Conservation (phyloP, 306 rosid genomes). For the Prunus persica region DNA sequence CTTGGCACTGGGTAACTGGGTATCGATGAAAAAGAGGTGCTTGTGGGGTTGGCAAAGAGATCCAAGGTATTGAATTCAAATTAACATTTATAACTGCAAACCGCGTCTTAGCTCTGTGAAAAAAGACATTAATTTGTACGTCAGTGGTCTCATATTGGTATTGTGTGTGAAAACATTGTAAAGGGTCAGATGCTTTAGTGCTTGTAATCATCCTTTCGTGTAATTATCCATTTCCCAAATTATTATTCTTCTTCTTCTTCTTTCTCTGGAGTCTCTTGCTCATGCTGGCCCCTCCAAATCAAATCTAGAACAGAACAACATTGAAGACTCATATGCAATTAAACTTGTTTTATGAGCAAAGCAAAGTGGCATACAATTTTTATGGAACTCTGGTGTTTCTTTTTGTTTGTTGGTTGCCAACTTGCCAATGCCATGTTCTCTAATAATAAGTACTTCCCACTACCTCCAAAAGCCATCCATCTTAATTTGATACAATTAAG, state of each 20-base stretch:
- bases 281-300: slow-evolving; percentile 14
- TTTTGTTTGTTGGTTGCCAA: slow-evolving; percentile 7
- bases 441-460: slow-evolving; percentile 10
- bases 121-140: too few relatives aligned
- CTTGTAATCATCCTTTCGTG: slow-evolving; percentile 25
- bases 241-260: slow-evolving; percentile 11
- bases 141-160: accelerated
- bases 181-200: slow-evolving; percentile 18
- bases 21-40: slow-evolving; percentile 17
- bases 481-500: not conserved
- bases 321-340: not conserved
- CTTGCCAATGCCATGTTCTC: slow-evolving; percentile 2
- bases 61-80: slow-evolving; percentile 9
- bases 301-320: not conserved
- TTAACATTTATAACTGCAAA: not conserved
- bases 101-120: accelerated
- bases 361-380: not conserved
- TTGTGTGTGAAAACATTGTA: too few relatives aligned
- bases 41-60: slow-evolving; percentile 36
- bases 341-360: slow-evolving; percentile 1
- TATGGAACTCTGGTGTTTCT: slow-evolving; percentile 8
- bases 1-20: slow-evolving; percentile 38
- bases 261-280: not conserved
- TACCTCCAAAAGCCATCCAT: slow-evolving; percentile 3
- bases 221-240: slow-evolving; percentile 34